Evolutionary conservation across 2,329 filamentous ascomycete genomes (phyloP), one percentile per base, ranked within the genome.

Genomic region (Colletotrichum cereale): DNA sequence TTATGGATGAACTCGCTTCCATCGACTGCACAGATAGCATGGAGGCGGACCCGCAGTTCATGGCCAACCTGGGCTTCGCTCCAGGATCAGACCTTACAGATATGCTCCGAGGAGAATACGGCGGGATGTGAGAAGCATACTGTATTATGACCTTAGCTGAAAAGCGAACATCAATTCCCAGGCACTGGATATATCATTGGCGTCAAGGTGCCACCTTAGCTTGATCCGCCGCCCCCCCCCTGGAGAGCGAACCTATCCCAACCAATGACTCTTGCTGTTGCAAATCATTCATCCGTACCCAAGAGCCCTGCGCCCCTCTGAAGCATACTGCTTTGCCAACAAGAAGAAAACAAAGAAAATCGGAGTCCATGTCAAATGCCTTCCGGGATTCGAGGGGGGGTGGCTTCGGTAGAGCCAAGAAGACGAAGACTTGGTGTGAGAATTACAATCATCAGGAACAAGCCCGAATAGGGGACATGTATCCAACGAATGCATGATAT

Each of bases 1-100:
- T 87, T n/a, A 76, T 87, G 55, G 85, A 87, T 64, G 86, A 87
- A 65, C 80, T 88, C 36, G 84, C 84, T 24, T 85, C 85, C n/a
- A 83, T 86, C 50, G 85, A 87, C 70, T 84, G 82, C 73, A 80
- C 81, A 0, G 85, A 87, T 64, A 80, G 82, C 44, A 80, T 88
- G 55, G 86, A 88, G 34, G 84, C 85, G 16, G 88, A 91, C 73
- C 84, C 88, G 2, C 88, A 90, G 73, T 91, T 92, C 75, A 90
- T 92, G 89, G 85, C 88, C 55, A 92, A 92, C 74, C 82, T 92
- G 26, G 90, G 90, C 0, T 91, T 91, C 77, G 88, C 86, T 1
- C 89, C 90, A 0, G 89, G 89, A 34, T 86, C 87, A 42, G 89
- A 90, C 68, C 82, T 91, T 61, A 84, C 85, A 0, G 88, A 90